Conservation (phyloP, 108 stramenopile genomes). For the Ochromonas danica region DNA sequence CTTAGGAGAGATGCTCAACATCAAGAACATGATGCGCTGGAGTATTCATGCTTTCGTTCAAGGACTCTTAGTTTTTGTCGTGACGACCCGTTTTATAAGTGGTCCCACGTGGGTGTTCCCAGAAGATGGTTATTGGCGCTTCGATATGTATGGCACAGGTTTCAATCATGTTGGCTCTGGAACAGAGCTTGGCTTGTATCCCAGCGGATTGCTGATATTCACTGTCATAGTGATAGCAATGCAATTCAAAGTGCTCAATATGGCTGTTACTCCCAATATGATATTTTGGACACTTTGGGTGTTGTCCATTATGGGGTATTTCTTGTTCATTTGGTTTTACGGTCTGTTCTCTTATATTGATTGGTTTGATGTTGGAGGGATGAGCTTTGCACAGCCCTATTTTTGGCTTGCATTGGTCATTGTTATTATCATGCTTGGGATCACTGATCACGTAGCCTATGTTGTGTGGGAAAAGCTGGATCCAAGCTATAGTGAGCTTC, state of each 20-base stretch:
- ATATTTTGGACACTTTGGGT: slow-evolving; percentile 24
- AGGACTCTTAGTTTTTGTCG: neutral
- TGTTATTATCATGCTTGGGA: too few species aligned
- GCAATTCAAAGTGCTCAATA: slow-evolving; percentile 16
- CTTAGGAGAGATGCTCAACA: slow-evolving; percentile 22
- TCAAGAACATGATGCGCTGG: slow-evolving; percentile 23
- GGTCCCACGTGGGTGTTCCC: slow-evolving; percentile 14
- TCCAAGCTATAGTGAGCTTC: too few species aligned
- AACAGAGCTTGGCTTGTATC: slow-evolving; percentile 3
- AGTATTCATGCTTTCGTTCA: slow-evolving; percentile 3
- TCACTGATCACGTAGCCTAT: too few species aligned
- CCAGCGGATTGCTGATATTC: slow-evolving; percentile 5
- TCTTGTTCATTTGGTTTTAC: neutral
- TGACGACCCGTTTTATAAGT: neutral
- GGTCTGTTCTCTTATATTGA: neutral
- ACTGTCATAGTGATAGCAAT: neutral
- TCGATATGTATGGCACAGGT: slow-evolving; percentile 15
- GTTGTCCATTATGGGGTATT: slow-evolving; percentile 19
- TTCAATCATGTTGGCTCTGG: neutral
- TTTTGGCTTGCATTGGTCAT: slow-evolving; percentile 34
- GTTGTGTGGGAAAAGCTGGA: too few species aligned
- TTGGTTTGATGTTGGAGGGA: neutral
- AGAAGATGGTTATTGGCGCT: neutral
- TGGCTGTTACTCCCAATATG: neutral
- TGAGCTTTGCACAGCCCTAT: neutral